phyloP scores from a whole-genome alignment of 495 filamentous ascomycete species.

The Chaetomium cochliodes region DNA sequence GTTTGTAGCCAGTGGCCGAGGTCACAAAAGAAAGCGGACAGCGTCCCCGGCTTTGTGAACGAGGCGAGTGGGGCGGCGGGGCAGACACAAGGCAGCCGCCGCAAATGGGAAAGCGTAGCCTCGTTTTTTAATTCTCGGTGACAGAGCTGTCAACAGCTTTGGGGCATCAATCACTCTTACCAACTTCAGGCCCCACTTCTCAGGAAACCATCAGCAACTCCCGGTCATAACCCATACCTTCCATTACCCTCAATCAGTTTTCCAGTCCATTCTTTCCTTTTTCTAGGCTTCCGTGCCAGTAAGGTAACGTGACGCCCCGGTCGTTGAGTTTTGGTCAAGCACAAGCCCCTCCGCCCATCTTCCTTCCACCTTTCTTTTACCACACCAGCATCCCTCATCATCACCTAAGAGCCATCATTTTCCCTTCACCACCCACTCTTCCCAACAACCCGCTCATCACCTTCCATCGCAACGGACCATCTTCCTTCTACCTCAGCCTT shows the following conservation, averaged over 20 bases:
- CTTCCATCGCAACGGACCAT: background rate
- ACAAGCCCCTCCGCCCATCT: background rate
- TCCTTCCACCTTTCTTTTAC: background rate
- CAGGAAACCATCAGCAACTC: too few relatives aligned
- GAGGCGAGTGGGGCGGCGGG: too few relatives aligned
- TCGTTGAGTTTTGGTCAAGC: background rate
- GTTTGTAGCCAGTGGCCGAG: background rate
- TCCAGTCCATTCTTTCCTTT: too few relatives aligned
- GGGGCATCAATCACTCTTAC: background rate
- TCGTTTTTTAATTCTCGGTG: background rate
- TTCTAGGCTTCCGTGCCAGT: too few relatives aligned
- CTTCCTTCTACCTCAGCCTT: background rate
- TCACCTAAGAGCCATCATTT: background rate
- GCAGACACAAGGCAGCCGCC: background rate
- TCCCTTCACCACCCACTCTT: background rate
- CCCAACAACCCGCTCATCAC: background rate
- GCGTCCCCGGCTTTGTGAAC: background rate
- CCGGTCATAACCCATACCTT: too few relatives aligned
- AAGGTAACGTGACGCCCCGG: too few relatives aligned
- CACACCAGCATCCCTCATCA: background rate
- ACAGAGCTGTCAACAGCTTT: background rate
- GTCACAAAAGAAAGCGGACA: too few relatives aligned
- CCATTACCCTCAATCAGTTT: too few relatives aligned
- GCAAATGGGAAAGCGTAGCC: background rate
- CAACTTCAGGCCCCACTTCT: background rate